Conservation (phyloP, 2,329 filamentous ascomycete genomes). For the Tolypocladium endophyticum region DNA sequence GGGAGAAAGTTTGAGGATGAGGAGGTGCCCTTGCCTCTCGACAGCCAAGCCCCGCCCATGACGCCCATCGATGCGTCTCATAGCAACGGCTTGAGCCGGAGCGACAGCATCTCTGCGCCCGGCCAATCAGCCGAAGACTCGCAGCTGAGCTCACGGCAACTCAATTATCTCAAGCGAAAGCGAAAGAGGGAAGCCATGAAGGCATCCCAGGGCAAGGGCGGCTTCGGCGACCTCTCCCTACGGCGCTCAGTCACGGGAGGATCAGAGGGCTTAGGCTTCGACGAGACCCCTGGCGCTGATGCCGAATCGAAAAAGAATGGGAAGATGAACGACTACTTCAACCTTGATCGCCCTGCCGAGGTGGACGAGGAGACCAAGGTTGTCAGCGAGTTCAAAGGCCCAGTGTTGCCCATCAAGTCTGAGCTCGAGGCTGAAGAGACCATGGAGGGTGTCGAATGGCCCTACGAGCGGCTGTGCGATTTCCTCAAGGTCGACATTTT, state of each 20-base stretch:
- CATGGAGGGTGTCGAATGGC: slow-evolving; percentile 78
- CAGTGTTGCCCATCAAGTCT: slow-evolving; percentile 70
- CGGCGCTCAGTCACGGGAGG: slow-evolving; percentile 50
- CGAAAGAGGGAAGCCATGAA: slow-evolving; percentile 83
- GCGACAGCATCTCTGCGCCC: slow-evolving; percentile 26
- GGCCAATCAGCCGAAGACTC: slow-evolving; percentile 47
- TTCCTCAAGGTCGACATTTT: slow-evolving; percentile 91
- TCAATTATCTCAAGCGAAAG: slow-evolving; percentile 91
- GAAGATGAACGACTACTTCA: slow-evolving; percentile 77
- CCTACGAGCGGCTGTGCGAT: slow-evolving; percentile 86
- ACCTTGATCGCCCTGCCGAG: slow-evolving; percentile 64
- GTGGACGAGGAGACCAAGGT: slow-evolving; percentile 86
- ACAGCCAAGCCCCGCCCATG: slow-evolving; percentile 25
- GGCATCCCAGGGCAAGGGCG: slow-evolving; percentile 74
- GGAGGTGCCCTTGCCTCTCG: slow-evolving; percentile 52
- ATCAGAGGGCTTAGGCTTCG: slow-evolving; percentile 46
- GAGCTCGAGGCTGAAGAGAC: slow-evolving; percentile 70
- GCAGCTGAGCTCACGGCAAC: slow-evolving; percentile 79
- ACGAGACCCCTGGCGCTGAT: slow-evolving; percentile 46
- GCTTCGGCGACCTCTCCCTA: slow-evolving; percentile 76
- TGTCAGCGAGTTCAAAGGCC: slow-evolving; percentile 90
- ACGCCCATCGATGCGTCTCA: slow-evolving; percentile 32
- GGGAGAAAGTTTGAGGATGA: slow-evolving; percentile 82
- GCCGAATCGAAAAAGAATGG: slow-evolving; percentile 49
- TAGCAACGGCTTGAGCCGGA: slow-evolving; percentile 19